Percentiles rank a stretch among this genome's conserved stretches.
Evolutionary conservation across 2,329 filamentous ascomycete species (phyloP).

Genomic region (Aaosphaeria pasadenensis): DNA sequence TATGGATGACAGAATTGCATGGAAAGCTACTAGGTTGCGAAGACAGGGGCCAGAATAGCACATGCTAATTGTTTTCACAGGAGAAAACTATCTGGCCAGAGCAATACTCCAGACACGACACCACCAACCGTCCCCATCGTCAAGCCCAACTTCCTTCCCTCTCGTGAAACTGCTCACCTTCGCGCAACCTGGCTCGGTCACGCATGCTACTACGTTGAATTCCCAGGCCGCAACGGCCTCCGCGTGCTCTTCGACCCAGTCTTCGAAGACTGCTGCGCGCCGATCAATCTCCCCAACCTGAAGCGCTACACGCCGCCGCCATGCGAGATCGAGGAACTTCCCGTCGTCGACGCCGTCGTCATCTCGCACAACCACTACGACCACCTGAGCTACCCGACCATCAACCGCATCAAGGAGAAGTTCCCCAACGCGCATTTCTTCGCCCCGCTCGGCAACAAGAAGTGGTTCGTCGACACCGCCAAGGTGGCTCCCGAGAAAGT

Average conservation of each 20-base stretch:
- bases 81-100: constrained; percentile 49
- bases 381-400: constrained; percentile 75
- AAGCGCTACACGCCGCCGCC: constrained; percentile 76
- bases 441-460: constrained; percentile 76
- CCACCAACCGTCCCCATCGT: constrained; percentile 65
- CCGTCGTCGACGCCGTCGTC: constrained; percentile 68
- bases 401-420: constrained; percentile 65
- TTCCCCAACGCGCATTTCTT: constrained; percentile 85
- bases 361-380: constrained; percentile 95
- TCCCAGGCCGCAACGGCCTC: constrained; percentile 65
- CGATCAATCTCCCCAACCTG: constrained; percentile 66
- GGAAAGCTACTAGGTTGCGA: too few relatives aligned
- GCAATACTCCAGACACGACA: constrained; percentile 59
- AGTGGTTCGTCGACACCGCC: constrained; percentile 73
- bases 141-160: constrained; percentile 64
- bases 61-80: constrained; percentile 14
- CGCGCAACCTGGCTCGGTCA: constrained; percentile 94
- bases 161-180: constrained; percentile 57
- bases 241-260: constrained; percentile 92
- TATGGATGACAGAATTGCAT: too few relatives aligned
- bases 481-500: constrained; percentile 59
- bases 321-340: constrained; percentile 75
- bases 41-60: too few relatives aligned
- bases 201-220: constrained; percentile 91
- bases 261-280: constrained; percentile 83